Conservation (phyloP, 768 basidiomycete species). For the Tricholoma bakamatsutake region DNA sequence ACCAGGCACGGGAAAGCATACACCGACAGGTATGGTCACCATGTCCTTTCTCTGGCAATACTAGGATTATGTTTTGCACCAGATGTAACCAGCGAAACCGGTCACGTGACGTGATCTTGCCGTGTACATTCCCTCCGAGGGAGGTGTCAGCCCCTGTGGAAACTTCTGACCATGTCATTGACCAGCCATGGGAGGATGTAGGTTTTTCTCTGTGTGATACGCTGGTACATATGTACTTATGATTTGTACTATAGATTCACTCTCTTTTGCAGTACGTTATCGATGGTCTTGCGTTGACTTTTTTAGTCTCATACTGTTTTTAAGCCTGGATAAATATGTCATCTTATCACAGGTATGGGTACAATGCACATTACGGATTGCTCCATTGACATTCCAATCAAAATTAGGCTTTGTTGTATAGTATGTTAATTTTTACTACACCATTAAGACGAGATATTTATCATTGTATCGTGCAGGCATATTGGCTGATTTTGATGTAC, state of each 20-base stretch:
- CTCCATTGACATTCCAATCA: neutral
- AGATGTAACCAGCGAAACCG: constrained; percentile 43
- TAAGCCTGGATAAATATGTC: constrained; percentile 41
- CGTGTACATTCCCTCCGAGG: constrained; percentile 46
- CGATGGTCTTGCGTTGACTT: neutral
- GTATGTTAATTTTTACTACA: constrained; percentile 16
- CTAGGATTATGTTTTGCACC: neutral
- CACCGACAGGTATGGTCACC: constrained; percentile 33
- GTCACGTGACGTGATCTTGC: constrained; percentile 36
- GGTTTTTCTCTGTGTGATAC: neutral
- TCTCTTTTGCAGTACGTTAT: constrained; percentile 48
- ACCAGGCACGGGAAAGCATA: constrained; percentile 38
- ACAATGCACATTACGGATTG: neutral
- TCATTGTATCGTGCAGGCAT: constrained; percentile 31
- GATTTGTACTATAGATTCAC: constrained; percentile 38
- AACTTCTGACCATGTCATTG: neutral
- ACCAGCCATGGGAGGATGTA: neutral
- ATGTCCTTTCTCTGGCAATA: neutral
- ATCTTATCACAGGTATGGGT: constrained; percentile 33
- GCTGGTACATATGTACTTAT: neutral
- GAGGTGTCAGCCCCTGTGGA: constrained; percentile 18
- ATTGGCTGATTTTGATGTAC: constrained; percentile 42
- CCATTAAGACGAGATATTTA: neutral
- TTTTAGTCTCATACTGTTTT: constrained; percentile 2
- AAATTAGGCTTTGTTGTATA: constrained; percentile 26